A percentile compares a stretch with the other conserved stretches of the same genome.
Conservation (phyloP, 352 stramenopile genomes). For the Pythium dissotocum region DNA sequence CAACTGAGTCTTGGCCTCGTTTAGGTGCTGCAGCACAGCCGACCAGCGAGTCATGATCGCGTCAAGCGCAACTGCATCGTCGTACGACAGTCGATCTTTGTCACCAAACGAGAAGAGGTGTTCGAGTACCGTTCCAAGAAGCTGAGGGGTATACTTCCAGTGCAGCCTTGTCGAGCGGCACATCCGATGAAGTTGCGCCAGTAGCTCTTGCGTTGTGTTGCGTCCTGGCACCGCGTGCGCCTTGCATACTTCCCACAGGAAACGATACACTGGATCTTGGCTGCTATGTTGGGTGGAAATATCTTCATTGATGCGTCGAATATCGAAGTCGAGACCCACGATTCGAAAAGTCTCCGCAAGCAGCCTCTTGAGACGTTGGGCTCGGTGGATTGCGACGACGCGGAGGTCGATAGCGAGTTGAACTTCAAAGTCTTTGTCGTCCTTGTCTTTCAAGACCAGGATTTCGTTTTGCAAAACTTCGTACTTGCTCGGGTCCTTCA, state of each 20-base stretch:
- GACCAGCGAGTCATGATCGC: conserved; percentile 56
- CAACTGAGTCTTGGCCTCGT: conserved; percentile 59
- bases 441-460: conserved; percentile 44
- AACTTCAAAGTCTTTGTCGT: conserved; percentile 40
- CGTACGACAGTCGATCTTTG: conserved; percentile 52
- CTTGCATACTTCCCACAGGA: conserved; percentile 65
- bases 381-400: conserved; percentile 54
- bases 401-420: conserved; percentile 40
- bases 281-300: not conserved
- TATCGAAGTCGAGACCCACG: conserved; percentile 65
- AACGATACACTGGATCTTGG: conserved; percentile 26
- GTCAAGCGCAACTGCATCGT: conserved; percentile 51
- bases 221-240: conserved; percentile 35
- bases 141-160: conserved; percentile 65
- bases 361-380: conserved; percentile 47
- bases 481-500: conserved; percentile 33
- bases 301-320: conserved; percentile 40
- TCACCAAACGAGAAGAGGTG: conserved; percentile 50
- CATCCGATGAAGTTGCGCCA: conserved; percentile 54
- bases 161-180: conserved; percentile 44
- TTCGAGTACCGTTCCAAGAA: conserved; percentile 62
- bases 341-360: conserved; percentile 64
- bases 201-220: conserved; percentile 38
- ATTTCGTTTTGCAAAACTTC: conserved; percentile 33
- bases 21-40: conserved; percentile 44